A percentile compares a stretch with the other conserved stretches of the same genome.
These are phyloP conservation scores for Lophiotrema nucula DNA, from an alignment of 495 filamentous ascomycete species.

Conservation along the genomic window DNA sequence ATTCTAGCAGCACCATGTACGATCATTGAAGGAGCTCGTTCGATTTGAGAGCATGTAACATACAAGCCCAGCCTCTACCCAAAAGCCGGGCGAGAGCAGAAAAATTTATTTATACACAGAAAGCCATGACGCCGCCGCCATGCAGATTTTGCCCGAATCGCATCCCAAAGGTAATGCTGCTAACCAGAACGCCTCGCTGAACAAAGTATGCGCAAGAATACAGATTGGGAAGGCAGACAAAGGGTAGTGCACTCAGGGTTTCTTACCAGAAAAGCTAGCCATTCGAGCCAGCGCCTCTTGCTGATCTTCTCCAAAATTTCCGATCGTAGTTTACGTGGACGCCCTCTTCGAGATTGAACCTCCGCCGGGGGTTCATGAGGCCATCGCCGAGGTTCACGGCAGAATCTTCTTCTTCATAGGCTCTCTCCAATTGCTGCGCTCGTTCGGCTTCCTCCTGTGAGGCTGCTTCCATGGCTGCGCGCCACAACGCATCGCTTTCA, in stretches of 20 bases:
- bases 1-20: too few species aligned
- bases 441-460: slow-evolving; percentile 38
- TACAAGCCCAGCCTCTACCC: too few species aligned
- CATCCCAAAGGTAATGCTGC: too few species aligned
- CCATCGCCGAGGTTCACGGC: not conserved
- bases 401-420: slow-evolving; percentile 11
- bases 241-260: too few species aligned
- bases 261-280: not conserved
- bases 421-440: slow-evolving; percentile 13
- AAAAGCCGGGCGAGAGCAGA: too few species aligned
- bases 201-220: too few species aligned
- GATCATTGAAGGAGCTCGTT: too few species aligned
- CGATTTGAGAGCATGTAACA: too few species aligned
- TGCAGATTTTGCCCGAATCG: too few species aligned
- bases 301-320: slow-evolving; percentile 36
- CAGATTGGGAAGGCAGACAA: too few species aligned
- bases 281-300: slow-evolving; percentile 3
- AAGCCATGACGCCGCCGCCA: too few species aligned
- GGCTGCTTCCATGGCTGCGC: slow-evolving; percentile 34
- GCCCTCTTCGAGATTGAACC: slow-evolving; percentile 28
- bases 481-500: slow-evolving; percentile 32
- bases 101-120: too few species aligned
- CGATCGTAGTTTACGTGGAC: slow-evolving; percentile 42
- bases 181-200: slow-evolving; percentile 2
- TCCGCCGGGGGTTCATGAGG: not conserved